These are phyloP conservation scores for Cordyceps javanica DNA, from an alignment of 2,329 filamentous ascomycete species.

Conservation along the genomic window DNA sequence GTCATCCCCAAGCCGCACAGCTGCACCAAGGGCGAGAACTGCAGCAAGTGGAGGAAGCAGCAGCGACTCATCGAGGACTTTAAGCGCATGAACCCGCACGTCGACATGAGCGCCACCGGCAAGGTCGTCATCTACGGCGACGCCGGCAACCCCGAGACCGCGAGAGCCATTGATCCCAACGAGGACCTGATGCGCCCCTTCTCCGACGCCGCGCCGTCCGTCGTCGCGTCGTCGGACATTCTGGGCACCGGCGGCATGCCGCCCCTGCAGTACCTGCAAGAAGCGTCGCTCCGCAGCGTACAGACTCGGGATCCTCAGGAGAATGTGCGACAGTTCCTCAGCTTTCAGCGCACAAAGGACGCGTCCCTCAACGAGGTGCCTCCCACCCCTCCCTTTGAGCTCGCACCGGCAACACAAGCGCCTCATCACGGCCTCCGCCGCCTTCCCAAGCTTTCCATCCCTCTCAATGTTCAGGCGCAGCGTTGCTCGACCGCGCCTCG, in stretches of 20 bases:
- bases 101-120: constrained; percentile 48
- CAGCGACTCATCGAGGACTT: constrained; percentile 71
- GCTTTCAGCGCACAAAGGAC: constrained; percentile 61
- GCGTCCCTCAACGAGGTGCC: constrained; percentile 49
- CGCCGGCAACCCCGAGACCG: constrained; percentile 68
- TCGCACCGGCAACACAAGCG: constrained; percentile 37
- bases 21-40: constrained; percentile 82
- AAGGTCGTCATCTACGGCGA: constrained; percentile 73
- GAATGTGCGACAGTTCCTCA: constrained; percentile 85
- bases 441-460: constrained; percentile 59
- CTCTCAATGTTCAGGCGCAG: constrained; percentile 29
- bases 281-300: constrained; percentile 64
- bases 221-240: constrained; percentile 87
- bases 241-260: constrained; percentile 63
- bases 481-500: constrained; percentile 20
- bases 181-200: constrained; percentile 57
- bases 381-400: constrained; percentile 63
- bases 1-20: constrained; percentile 76
- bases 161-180: constrained; percentile 45
- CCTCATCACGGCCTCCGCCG: constrained; percentile 48
- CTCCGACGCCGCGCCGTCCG: constrained; percentile 71
- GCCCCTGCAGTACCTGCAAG: constrained; percentile 64
- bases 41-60: constrained; percentile 74
- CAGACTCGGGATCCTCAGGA: constrained; percentile 78
- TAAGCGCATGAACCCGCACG: constrained; percentile 66